Conservation (phyloP, 352 stramenopile genomes). For the Globisporangium solare region DNA sequence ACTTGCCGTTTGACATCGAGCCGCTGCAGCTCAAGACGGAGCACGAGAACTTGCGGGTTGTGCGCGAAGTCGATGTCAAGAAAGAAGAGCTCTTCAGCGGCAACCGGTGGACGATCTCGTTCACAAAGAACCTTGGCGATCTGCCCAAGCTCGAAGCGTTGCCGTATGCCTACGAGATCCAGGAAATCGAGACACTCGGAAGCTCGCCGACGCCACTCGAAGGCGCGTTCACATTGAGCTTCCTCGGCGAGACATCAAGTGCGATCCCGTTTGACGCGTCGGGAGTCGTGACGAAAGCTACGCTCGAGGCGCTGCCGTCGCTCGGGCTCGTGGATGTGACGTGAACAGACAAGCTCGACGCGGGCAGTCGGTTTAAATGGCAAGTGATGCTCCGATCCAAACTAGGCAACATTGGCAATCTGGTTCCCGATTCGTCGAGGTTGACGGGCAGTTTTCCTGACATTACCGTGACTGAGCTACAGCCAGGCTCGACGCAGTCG, state of each 20-base stretch:
- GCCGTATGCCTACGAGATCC: constrained; percentile 90
- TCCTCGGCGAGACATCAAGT: constrained; percentile 68
- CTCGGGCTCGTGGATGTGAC: constrained; percentile 91
- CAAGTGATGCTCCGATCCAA: constrained; percentile 91
- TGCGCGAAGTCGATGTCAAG: constrained; percentile 66
- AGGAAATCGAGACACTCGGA: constrained; percentile 88
- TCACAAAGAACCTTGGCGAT: constrained; percentile 94
- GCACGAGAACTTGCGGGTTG: constrained; percentile 64
- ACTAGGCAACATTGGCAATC: constrained; percentile 69
- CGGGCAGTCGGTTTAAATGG: constrained; percentile 89
- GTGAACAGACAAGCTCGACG: constrained; percentile 52
- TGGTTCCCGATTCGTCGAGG: constrained; percentile 34
- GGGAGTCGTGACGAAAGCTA: constrained; percentile 77
- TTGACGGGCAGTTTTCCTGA: constrained; percentile 58
- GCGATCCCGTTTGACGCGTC: constrained; percentile 86
- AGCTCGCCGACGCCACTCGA: constrained; percentile 91
- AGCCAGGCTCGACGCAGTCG: constrained; percentile 57
- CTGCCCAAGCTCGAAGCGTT: constrained; percentile 85
- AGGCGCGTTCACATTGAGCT: constrained; percentile 86
- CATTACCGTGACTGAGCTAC: constrained; percentile 57
- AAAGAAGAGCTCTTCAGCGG: constrained; percentile 73
- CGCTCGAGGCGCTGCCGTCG: constrained; percentile 83
- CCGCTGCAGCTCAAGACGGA: constrained; percentile 76
- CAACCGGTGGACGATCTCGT: constrained; percentile 94
- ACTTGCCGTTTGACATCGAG: constrained; percentile 90